These are phyloP conservation scores for Piloderma croceum DNA, from an alignment of 768 basidiomycete genomes.

Conservation along the genomic window DNA sequence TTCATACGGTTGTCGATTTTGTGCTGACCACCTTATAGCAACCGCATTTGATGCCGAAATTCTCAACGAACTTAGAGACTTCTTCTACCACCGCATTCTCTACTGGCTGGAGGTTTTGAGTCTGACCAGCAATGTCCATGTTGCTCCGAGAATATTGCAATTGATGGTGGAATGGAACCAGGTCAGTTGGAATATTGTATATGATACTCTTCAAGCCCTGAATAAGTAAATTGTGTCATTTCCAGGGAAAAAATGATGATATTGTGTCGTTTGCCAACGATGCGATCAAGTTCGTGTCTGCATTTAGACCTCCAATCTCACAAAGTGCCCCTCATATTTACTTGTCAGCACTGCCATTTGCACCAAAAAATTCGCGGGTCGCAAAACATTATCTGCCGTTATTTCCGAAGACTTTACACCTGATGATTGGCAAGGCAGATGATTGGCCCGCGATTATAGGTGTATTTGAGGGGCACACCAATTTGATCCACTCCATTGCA, in stretches of 20 bases:
- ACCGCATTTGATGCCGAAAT: no score
- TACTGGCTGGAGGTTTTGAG: no score
- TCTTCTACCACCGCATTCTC: slow-evolving; percentile 7
- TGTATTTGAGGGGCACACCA: slow-evolving; percentile 8
- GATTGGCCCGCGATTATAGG: slow-evolving; percentile 17
- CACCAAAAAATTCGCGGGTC: slow-evolving; percentile 22
- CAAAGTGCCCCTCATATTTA: no score
- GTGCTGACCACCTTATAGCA: no score
- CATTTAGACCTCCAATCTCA: slow-evolving; percentile 24
- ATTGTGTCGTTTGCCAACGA: slow-evolving; percentile 22
- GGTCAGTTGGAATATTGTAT: slow-evolving; percentile 10
- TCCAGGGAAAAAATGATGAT: slow-evolving; percentile 3
- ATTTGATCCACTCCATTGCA: no score
- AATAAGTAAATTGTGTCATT: slow-evolving; percentile 1
- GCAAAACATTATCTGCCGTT: slow-evolving; percentile 5
- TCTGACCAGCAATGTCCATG: no score
- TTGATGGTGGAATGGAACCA: slow-evolving; percentile 36
- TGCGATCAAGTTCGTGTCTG: no score
- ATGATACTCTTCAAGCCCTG: slow-evolving; percentile 2
- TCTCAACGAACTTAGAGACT: slow-evolving; percentile 32
- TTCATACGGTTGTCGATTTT: slow-evolving; percentile 33
- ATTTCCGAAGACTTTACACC: slow-evolving; percentile 2
- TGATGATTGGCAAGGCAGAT: background rate
- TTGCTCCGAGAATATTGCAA: slow-evolving; percentile 23
- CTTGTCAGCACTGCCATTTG: slow-evolving; percentile 30